Percentiles rank a stretch among this genome's conserved stretches.
Conservation (phyloP, 805 yeast genomes). For the Grigorovia yakushimaensis region DNA sequence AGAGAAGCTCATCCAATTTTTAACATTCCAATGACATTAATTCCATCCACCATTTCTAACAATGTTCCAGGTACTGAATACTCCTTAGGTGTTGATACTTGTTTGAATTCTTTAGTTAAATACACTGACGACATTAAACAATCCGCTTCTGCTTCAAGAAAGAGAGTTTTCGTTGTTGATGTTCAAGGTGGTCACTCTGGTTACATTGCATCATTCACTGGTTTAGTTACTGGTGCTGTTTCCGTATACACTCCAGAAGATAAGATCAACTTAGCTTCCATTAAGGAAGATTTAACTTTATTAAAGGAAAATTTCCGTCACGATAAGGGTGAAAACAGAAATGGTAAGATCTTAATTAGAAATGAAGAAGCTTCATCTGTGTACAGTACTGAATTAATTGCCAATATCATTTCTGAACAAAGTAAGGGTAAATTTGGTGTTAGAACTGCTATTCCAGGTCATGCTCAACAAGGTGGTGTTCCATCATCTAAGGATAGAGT, state of each 20-base stretch:
- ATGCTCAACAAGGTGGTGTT: slow-evolving; percentile 93
- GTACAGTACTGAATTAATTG: slow-evolving; percentile 71
- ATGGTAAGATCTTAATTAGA: slow-evolving; percentile 80
- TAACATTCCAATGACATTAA: slow-evolving; percentile 85
- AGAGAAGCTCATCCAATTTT: slow-evolving; percentile 77
- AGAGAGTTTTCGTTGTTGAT: slow-evolving; percentile 90
- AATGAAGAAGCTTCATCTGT: slow-evolving; percentile 76
- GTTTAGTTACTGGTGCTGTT: slow-evolving; percentile 82
- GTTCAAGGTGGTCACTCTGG: slow-evolving; percentile 98
- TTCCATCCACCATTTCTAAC: slow-evolving; percentile 94
- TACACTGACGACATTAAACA: slow-evolving; percentile 95
- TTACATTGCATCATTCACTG: slow-evolving; percentile 77
- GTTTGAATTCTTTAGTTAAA: slow-evolving; percentile 79
- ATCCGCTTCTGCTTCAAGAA: slow-evolving; percentile 88
- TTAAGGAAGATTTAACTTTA: slow-evolving; percentile 66
- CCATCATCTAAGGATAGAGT: slow-evolving; percentile 94
- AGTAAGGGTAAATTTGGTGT: slow-evolving; percentile 73
- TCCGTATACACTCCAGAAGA: slow-evolving; percentile 89
- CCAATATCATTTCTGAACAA: slow-evolving; percentile 75
- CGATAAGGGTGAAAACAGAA: slow-evolving; percentile 70
- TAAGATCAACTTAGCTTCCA: slow-evolving; percentile 54
- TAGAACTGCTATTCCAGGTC: slow-evolving; percentile 95
- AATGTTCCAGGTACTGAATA: slow-evolving; percentile 99
- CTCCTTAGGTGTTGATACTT: slow-evolving; percentile 91
- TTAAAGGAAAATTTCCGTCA: slow-evolving; percentile 57